Base-by-base conservation (phyloP, 441 rosid genomes). In the Syzygium malaccense region DNA sequence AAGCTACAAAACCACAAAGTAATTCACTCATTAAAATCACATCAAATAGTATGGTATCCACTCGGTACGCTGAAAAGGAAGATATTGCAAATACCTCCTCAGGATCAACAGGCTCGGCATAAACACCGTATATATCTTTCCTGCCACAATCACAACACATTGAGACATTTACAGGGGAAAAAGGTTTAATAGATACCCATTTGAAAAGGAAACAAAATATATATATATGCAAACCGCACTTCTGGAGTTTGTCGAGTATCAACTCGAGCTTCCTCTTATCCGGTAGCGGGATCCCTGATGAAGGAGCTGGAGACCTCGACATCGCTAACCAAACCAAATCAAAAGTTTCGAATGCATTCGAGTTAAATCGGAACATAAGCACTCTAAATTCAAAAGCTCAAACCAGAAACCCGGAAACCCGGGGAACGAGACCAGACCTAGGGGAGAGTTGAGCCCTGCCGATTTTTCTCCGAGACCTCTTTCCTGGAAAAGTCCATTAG, bases 1-100 rank as follows among this genome's bases (percentile, higher is more conserved):
- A 87, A 97, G 98, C 98, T 97, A 90, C 89, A 93, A 85, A 92
- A 90, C 87, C 79, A 78, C 90, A 66, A 23, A 85, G 18, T 23
- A 75, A 75, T 75, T 12, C 83, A 14, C 83, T 41, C n/a, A 41
- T 75, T 41, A 41, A 75, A 75, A 75, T 41, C 83, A 41, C 53
- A 41, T 75, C 18, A 41, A 75, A 75, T 41, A 41, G 53, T 75
- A 41, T 7, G 17, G 83, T 75, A 41, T 45, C 51, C 53, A 41
- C 53, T 12, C 83, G 6, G 17, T 6, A 75, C 83, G 13, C 51
- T 41, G 25, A 75, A 54, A 85, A 55, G 30, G 87, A 57, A 41
- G 48, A 85, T 55, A 85, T 8, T 51, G 60, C 28, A 85, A 54
- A 85, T 26, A 85, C 87, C 87, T 85, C 87, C 66, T 85, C 87